Base-by-base conservation (phyloP, 2,329 filamentous ascomycete genomes). In the Macrophomina tecta region DNA sequence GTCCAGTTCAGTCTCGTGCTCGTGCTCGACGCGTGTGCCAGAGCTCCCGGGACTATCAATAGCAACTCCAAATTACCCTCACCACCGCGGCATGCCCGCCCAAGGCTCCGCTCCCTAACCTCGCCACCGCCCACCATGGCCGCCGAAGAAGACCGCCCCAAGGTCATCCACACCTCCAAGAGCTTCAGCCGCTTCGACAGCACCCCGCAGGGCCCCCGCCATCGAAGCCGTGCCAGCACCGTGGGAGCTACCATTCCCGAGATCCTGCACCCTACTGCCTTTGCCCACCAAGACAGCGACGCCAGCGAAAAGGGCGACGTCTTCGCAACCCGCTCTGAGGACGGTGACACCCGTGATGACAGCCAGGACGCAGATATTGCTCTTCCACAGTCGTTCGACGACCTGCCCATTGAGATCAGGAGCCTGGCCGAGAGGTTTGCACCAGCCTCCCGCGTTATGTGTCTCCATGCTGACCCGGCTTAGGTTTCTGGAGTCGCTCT, bases 371-470 rank as follows among this genome's bases (percentile, higher is more conserved):
- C 69, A 69, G 45, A 64, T 69, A 58, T 78, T 63, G 72, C 76
- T 51, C 72, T 83, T 12, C 82, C 91, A 3, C 86, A 92, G 69
- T 90, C 92, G 67, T 90, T 95, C 69, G 92, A 97, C 73, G 91
- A 97, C 74, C 87, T 99, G 49, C 95, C 95, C 14, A 95, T 97
- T 73, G 95, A 99, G 84, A 87, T 99, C 68, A 86, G 95, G 67
- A 95, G 92, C 78, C 82, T 97, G 75, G 93, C 91, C 23, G 94
- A 98, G 79, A 92, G 91, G 92, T 93, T 82, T 9, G 61, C 51
- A 3, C 12, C 7, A 32, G 18, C 16, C 36, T 16, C 7, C n/a
- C 7, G 7, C 40, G 16, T 9, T 64, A 30, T 4, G 5, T n/a
- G 5, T 2, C 9, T 42, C 14, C 32, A 45, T 56, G 58, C 51